Conservation (phyloP, 441 rosid genomes). For the Oxalis stricta region DNA sequence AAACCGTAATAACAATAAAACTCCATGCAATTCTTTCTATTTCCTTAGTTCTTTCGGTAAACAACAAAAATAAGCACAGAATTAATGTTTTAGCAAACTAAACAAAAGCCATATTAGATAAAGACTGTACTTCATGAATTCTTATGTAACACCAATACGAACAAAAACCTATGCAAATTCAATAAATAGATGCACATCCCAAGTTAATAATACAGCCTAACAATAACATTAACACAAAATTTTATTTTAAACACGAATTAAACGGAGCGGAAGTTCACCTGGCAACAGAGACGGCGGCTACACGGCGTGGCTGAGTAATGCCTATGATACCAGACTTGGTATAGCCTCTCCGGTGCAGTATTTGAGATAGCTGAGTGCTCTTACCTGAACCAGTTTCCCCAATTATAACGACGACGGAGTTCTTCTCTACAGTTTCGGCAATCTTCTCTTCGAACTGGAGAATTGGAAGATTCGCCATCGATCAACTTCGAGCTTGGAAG, state of each 20-base stretch:
- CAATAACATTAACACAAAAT: not conserved
- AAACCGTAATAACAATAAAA: too few species aligned
- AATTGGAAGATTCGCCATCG: conserved; percentile 73
- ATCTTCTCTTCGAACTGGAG: conserved; percentile 72
- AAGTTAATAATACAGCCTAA: not conserved
- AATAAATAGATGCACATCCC: too few species aligned
- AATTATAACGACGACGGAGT: conserved; percentile 67
- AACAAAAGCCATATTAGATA: too few species aligned
- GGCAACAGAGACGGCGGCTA: conserved; percentile 88
- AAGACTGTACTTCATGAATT: too few species aligned
- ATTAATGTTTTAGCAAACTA: too few species aligned
- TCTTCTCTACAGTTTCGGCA: conserved; percentile 49
- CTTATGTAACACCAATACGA: too few species aligned
- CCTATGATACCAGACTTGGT: conserved; percentile 59
- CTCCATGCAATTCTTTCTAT: too few species aligned
- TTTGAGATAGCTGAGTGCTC: conserved; percentile 99
- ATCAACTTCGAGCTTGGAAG: not conserved
- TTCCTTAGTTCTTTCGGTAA: too few species aligned
- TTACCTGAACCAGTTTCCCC: conserved; percentile 96
- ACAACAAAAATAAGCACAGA: too few species aligned
- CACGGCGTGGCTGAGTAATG: conserved; percentile 96
- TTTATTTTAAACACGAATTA: too few species aligned
- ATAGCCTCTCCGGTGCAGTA: conserved; percentile 73
- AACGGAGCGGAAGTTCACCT: conserved; percentile 33
- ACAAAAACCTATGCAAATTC: too few species aligned